phyloP scores from a whole-genome alignment of 169 alveolate species.

The Perkinsus chesapeaki region DNA sequence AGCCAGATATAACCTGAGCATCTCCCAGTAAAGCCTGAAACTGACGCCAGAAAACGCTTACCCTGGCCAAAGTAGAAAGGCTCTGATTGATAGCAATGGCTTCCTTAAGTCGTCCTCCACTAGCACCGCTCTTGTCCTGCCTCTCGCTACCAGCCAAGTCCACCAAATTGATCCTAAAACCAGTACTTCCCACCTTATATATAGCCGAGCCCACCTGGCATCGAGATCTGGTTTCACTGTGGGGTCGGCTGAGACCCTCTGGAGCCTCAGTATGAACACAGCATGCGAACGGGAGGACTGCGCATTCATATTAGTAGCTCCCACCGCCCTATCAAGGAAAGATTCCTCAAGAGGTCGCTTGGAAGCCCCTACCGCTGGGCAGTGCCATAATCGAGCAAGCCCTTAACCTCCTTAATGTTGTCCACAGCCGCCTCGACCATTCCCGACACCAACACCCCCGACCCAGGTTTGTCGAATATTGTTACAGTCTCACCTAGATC shows the following conservation, averaged over 20 bases:
- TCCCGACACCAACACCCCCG: slow-evolving; percentile 31
- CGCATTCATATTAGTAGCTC: slow-evolving; percentile 60
- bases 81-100: slow-evolving; percentile 68
- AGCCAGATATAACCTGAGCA: slow-evolving; percentile 53
- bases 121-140: slow-evolving; percentile 57
- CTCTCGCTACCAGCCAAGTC: slow-evolving; percentile 85
- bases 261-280: slow-evolving; percentile 59
- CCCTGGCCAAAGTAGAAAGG: slow-evolving; percentile 15
- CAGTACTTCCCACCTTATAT: slow-evolving; percentile 38
- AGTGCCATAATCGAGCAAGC: slow-evolving; percentile 49
- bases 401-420: slow-evolving; percentile 42
- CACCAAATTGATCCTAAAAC: neutral
- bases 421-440: slow-evolving; percentile 40
- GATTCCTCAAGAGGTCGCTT: neutral
- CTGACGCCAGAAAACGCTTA: neutral
- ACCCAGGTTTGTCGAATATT: slow-evolving; percentile 31
- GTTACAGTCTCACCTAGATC: slow-evolving; percentile 21
- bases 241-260: slow-evolving; percentile 34
- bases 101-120: slow-evolving; percentile 76
- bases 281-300: slow-evolving; percentile 72
- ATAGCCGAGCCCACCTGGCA: slow-evolving; percentile 37
- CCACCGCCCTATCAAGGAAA: slow-evolving; percentile 45
- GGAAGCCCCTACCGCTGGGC: slow-evolving; percentile 23
- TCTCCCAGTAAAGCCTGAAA: slow-evolving; percentile 58
- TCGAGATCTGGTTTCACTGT: slow-evolving; percentile 23